These are phyloP conservation scores for Tylopilus orsonianus DNA, from an alignment of 1,284 basidiomycete species.

Conservation along the genomic window DNA sequence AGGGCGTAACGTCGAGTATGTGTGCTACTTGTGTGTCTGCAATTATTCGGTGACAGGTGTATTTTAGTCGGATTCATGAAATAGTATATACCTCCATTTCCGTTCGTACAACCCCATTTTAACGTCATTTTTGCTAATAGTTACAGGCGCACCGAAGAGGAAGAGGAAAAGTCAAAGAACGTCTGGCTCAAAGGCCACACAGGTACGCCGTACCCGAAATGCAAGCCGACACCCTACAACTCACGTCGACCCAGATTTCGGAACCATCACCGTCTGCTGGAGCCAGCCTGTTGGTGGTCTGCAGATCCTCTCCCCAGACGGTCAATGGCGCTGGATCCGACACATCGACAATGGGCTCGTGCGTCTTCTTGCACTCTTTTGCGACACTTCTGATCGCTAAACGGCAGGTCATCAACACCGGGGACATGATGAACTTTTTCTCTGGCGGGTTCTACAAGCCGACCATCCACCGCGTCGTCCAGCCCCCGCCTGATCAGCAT, in stretches of 20 bases:
- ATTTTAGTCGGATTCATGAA: slow-evolving; percentile 14
- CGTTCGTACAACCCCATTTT: neutral
- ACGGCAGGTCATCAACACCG: slow-evolving; percentile 48
- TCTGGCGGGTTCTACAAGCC: slow-evolving; percentile 49
- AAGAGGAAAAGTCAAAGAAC: slow-evolving; percentile 12
- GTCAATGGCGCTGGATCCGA: slow-evolving; percentile 59
- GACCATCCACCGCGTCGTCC: slow-evolving; percentile 44
- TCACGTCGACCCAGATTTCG: too few species aligned
- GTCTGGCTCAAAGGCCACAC: slow-evolving; percentile 8
- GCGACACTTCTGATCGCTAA: too few species aligned
- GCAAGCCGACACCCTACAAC: too few species aligned
- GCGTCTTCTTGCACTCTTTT: too few species aligned
- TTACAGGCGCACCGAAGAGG: slow-evolving; percentile 11
- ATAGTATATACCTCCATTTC: slow-evolving; percentile 1
- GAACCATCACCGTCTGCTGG: too few species aligned
- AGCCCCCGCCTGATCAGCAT: slow-evolving; percentile 41
- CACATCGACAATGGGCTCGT: slow-evolving; percentile 47
- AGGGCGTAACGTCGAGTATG: slow-evolving; percentile 2
- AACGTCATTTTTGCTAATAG: neutral
- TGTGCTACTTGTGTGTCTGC: neutral
- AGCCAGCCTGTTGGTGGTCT: too few species aligned
- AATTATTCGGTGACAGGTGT: neutral
- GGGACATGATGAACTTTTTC: slow-evolving; percentile 56
- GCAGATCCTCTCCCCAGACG: too few species aligned
- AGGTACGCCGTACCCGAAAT: neutral